Evolutionary conservation across 768 basidiomycete species (phyloP).

Genomic region (Rhizopogon vesiculosus): DNA sequence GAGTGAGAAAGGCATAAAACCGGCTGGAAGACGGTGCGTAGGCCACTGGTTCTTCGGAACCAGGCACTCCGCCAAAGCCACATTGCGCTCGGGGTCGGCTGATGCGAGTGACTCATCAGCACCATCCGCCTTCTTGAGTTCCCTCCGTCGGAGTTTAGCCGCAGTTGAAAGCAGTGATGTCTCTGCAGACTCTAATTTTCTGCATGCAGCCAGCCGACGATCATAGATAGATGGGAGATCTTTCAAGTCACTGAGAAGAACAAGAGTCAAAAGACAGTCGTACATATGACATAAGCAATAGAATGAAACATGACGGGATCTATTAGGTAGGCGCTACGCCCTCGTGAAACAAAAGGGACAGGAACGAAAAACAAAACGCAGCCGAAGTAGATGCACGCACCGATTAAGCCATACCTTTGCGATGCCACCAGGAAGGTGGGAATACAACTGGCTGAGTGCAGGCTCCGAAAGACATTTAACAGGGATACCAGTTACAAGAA

Average conservation of each 20-base stretch:
- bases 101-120: slow-evolving; percentile 22
- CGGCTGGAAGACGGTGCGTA: slow-evolving; percentile 61
- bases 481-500: slow-evolving; percentile 89
- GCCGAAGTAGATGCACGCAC: slow-evolving; percentile 28
- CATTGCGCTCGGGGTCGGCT: slow-evolving; percentile 23
- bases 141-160: slow-evolving; percentile 56
- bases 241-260: slow-evolving; percentile 60
- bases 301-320: neutral
- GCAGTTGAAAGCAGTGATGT: slow-evolving; percentile 74
- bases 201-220: slow-evolving; percentile 66
- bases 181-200: slow-evolving; percentile 85
- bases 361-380: neutral
- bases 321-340: neutral
- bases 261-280: neutral
- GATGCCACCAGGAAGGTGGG: slow-evolving; percentile 86
- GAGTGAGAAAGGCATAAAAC: slow-evolving; percentile 51
- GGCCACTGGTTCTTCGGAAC: slow-evolving; percentile 77
- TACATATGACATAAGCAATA: neutral
- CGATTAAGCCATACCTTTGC: slow-evolving; percentile 90
- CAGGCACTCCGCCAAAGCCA: slow-evolving; percentile 40
- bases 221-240: slow-evolving; percentile 83
- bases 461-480: slow-evolving; percentile 67
- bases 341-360: neutral
- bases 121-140: slow-evolving; percentile 38
- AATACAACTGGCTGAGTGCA: slow-evolving; percentile 64